phyloP scores from a whole-genome alignment of 2,329 filamentous ascomycete species.

The Xylaria arbuscula region DNA sequence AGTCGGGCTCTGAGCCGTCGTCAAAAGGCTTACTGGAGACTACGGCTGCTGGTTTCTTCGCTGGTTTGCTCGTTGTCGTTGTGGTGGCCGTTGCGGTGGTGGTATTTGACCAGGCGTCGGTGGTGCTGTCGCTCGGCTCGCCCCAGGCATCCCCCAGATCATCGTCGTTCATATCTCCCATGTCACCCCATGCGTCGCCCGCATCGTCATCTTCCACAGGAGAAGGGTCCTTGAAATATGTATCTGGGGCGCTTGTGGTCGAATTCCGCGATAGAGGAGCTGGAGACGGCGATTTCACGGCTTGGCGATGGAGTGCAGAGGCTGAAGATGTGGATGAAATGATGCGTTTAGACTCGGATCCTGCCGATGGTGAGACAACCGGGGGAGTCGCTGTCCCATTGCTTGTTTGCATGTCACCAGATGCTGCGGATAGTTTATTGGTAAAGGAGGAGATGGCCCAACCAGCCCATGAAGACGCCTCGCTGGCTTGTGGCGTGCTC shows the following conservation, averaged over 20 bases:
- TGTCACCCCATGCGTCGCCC: slow-evolving; percentile 80
- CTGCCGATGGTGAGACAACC: slow-evolving; percentile 54
- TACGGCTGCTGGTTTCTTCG: slow-evolving; percentile 50
- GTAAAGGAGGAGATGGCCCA: slow-evolving; percentile 99
- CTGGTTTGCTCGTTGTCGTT: slow-evolving; percentile 27
- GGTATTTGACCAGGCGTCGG: slow-evolving; percentile 31
- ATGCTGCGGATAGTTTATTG: slow-evolving; percentile 86
- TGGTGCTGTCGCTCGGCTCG: slow-evolving; percentile 60
- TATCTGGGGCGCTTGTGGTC: slow-evolving; percentile 57
- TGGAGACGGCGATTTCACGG: slow-evolving; percentile 63
- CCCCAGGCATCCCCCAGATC: slow-evolving; percentile 80
- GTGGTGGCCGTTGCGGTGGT: slow-evolving; percentile 21
- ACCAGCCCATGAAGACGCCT: slow-evolving; percentile 81
- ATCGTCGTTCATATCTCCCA: slow-evolving; percentile 61
- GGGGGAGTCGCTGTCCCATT: slow-evolving; percentile 56
- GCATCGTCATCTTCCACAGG: slow-evolving; percentile 67
- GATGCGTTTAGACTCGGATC: slow-evolving; percentile 52
- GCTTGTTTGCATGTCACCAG: slow-evolving; percentile 82
- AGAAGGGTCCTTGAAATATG: slow-evolving; percentile 55
- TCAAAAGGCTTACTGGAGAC: slow-evolving; percentile 69
- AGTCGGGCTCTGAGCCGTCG: slow-evolving; percentile 90
- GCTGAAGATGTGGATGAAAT: slow-evolving; percentile 61
- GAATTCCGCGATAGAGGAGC: slow-evolving; percentile 60
- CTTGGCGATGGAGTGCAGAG: slow-evolving; percentile 70
- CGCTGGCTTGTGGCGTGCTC: slow-evolving; percentile 75